Base-by-base conservation (phyloP, 2,329 filamentous ascomycete genomes). In the Reticulascus tulasneorum region DNA sequence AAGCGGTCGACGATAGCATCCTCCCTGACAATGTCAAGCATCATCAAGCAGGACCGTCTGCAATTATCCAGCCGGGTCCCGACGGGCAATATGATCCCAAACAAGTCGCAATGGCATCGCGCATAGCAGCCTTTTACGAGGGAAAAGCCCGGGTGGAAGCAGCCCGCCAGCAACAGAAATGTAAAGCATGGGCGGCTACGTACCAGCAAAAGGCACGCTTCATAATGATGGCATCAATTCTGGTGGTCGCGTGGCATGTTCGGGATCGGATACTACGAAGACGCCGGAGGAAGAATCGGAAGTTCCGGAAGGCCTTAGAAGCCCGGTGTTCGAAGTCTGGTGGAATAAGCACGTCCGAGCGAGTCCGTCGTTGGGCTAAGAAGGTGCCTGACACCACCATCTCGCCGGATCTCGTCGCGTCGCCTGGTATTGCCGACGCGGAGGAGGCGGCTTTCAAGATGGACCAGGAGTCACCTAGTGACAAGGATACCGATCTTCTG, bases 241-340 rank as follows among this genome's bases (percentile, higher is more conserved):
- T 71, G 16, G 63, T 71, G 5, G 65, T 71, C 21, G 67, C 67
- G 10, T 71, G 67, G 67, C 70, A 71, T 45, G 62, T 69, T 27
- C 62, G 67, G 27, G 67, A 71, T 46, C 63, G 66, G 21, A 67
- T 71, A 45, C 55, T 61, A 40, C 59, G 67, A 21, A 57, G 66
- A 19, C 58, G 66, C 27, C 57, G 55, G 46, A 53, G 60, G 33
- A 55, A 63, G 48, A 67, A 62, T 55, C 57, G 62, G 13, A 50
- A 53, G 13, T 71, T 71, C 47, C 56, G 57, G 34, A 53, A 56
- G 8, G 64, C 62, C 10, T 53, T 71, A 37, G 53, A 51, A 30
- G 54, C 58, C 37, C 54, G 54, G 43, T 53, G 51, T 29, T 47
- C 50, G 12, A 49, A 49, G 25, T 44, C 56, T 35, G 67, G 63